Percentiles rank a stretch among this genome's conserved stretches.
phyloP scores from a whole-genome alignment of 495 filamentous ascomycete genomes.

The Beverwykella pulmonaria region DNA sequence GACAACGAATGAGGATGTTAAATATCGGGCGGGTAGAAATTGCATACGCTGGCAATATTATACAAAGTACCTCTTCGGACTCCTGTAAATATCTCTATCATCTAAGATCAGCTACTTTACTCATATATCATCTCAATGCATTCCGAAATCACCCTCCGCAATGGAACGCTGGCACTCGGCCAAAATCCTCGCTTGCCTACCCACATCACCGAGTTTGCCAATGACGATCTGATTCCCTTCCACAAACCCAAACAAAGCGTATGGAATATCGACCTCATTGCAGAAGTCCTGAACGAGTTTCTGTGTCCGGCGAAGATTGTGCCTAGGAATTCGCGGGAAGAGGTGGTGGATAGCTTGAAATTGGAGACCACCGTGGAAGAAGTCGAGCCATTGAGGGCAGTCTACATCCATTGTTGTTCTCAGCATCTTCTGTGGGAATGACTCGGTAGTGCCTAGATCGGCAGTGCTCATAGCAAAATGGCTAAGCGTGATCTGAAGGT shows the following conservation, averaged over 20 bases:
- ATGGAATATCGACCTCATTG: constrained; percentile 86
- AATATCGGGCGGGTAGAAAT: too few species aligned
- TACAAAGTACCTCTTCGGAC: too few species aligned
- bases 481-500: constrained; percentile 93
- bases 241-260: constrained; percentile 90
- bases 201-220: constrained; percentile 78
- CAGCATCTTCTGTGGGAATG: constrained; percentile 95
- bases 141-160: constrained; percentile 12
- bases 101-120: not conserved
- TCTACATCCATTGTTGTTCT: constrained; percentile 98
- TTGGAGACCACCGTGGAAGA: constrained; percentile 93
- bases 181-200: constrained; percentile 82
- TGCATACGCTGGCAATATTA: too few species aligned
- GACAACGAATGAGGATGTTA: too few species aligned
- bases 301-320: constrained; percentile 85
- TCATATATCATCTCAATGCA: not conserved
- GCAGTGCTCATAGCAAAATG: constrained; percentile 98
- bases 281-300: constrained; percentile 87
- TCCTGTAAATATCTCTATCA: too few species aligned
- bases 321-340: constrained; percentile 89
- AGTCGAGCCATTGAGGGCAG: constrained; percentile 93
- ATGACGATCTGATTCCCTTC: constrained; percentile 91
- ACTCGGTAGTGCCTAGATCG: constrained; percentile 83
- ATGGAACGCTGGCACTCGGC: constrained; percentile 74
- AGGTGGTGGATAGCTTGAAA: constrained; percentile 97